Conservation (phyloP, 1,139 yeast genomes). For the Blastobotrys aristatus region DNA sequence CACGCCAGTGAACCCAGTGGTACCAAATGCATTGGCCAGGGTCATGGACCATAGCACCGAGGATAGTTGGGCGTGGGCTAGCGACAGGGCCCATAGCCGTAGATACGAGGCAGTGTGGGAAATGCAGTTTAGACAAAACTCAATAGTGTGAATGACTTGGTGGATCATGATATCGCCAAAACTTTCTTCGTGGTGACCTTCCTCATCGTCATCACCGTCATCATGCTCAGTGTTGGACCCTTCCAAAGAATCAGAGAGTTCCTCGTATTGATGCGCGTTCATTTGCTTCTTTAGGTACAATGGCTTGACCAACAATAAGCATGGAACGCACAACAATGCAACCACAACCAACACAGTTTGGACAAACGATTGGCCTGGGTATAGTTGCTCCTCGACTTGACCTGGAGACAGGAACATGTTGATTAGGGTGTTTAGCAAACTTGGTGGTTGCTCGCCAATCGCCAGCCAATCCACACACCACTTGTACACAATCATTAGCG, state of each 20-base stretch:
- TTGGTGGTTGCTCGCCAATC: slow-evolving; percentile 76
- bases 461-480: slow-evolving; percentile 94
- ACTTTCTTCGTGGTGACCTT: slow-evolving; percentile 49
- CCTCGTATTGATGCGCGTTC: slow-evolving; percentile 32
- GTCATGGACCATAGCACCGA: slow-evolving; percentile 97
- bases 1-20: slow-evolving; percentile 65
- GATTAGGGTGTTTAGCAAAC: slow-evolving; percentile 87
- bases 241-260: slow-evolving; percentile 26
- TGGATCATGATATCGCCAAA: slow-evolving; percentile 95
- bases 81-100: slow-evolving; percentile 93
- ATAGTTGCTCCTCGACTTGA: slow-evolving; percentile 70
- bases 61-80: slow-evolving; percentile 95
- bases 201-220: slow-evolving; percentile 30
- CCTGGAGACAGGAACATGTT: slow-evolving; percentile 97
- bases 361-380: slow-evolving; percentile 75
- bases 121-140: slow-evolving; percentile 94
- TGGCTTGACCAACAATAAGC: slow-evolving; percentile 90
- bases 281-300: slow-evolving; percentile 52
- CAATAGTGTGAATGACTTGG: slow-evolving; percentile 97
- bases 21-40: slow-evolving; percentile 72
- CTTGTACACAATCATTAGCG: slow-evolving; percentile 80
- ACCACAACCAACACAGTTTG: slow-evolving; percentile 68
- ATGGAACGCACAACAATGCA: slow-evolving; percentile 90
- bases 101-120: slow-evolving; percentile 97
- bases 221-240: slow-evolving; percentile 25